Conservation (phyloP, 768 basidiomycete genomes). For the Suillus brevipes region DNA sequence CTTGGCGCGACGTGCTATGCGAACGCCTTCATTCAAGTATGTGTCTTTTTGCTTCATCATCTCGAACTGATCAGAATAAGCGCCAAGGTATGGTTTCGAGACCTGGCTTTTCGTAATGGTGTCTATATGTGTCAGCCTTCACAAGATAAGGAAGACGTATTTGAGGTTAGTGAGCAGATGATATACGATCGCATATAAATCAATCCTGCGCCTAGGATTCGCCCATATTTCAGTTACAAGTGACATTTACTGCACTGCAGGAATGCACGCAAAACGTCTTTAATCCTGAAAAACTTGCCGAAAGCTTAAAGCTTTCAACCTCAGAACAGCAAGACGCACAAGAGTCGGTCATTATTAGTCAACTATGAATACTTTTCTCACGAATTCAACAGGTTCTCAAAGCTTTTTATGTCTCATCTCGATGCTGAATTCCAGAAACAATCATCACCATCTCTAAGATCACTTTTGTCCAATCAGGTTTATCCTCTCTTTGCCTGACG, state of each 20-base stretch:
- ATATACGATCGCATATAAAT: neutral
- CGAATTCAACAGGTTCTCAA: constrained; percentile 69
- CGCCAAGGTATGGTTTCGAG: constrained; percentile 86
- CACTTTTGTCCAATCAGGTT: constrained; percentile 76
- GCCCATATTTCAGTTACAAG: constrained; percentile 76
- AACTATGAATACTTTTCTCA: constrained; percentile 10
- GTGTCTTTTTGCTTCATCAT: constrained; percentile 11
- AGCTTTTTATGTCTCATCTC: constrained; percentile 89
- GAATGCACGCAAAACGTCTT: constrained; percentile 66
- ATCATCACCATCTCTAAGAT: constrained; percentile 55
- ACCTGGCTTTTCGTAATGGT: constrained; percentile 74
- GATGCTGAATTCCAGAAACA: constrained; percentile 89
- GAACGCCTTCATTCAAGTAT: constrained; percentile 89
- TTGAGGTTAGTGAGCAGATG: constrained; percentile 39
- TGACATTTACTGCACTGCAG: constrained; percentile 85
- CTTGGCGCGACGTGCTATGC: constrained; percentile 97
- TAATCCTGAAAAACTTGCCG: constrained; percentile 83
- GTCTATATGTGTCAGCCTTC: constrained; percentile 77
- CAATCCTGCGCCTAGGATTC: constrained; percentile 52
- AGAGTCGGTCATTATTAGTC: constrained; percentile 56
- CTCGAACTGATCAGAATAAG: constrained; percentile 8
- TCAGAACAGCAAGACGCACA: constrained; percentile 96
- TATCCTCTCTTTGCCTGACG: neutral
- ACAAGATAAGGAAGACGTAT: constrained; percentile 43
- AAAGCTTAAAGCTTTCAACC: constrained; percentile 77